Evolutionary conservation across 163 green algal genomes (phyloP), one percentile per base, ranked within the genome.

Genomic region (Trebouxiophyceae sp.): DNA sequence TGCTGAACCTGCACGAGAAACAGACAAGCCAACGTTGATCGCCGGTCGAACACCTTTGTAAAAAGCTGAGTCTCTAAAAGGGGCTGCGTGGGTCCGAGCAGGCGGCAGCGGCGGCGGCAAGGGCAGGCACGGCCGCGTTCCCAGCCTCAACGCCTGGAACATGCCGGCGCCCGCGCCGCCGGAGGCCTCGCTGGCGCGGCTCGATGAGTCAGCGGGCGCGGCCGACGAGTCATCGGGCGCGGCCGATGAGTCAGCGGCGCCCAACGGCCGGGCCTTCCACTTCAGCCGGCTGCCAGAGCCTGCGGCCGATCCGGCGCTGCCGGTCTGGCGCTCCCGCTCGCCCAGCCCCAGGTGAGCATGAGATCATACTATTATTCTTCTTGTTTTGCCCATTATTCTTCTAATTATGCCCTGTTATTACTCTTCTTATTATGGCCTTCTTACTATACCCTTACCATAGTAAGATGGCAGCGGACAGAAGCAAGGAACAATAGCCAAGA

Each of bases 61-160:
- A 81, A 96, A 96, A 96, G 78, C 74, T 95, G 84, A 64, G 87
- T 92, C 77, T 95, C 85, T 64, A 95, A 71, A n/a, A n/a, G n/a
- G n/a, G n/a, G n/a, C n/a, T n/a, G n/a, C n/a, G n/a, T n/a, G n/a
- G n/a, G n/a, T n/a, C n/a, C n/a, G n/a, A n/a, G n/a, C n/a, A n/a
- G n/a, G n/a, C n/a, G n/a, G n/a, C n/a, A n/a, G n/a, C n/a, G n/a
- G n/a, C n/a, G n/a, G n/a, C n/a, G n/a, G n/a, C n/a, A n/a, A n/a
- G n/a, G n/a, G n/a, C n/a, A n/a, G n/a, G n/a, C 47, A 29, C 12
- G 47, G 47, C 47, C 47, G 47, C 19, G 12, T 57, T 30, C 19
- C 47, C 12, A 26, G 12, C 47, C 12, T n/a, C 22, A n/a, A 26
- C 47, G 22, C 39, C 39, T 50, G 39, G 39, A 50, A 50, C 39